Conservation (phyloP, 345 rosid species). For the Microthlaspi erraticum region DNA sequence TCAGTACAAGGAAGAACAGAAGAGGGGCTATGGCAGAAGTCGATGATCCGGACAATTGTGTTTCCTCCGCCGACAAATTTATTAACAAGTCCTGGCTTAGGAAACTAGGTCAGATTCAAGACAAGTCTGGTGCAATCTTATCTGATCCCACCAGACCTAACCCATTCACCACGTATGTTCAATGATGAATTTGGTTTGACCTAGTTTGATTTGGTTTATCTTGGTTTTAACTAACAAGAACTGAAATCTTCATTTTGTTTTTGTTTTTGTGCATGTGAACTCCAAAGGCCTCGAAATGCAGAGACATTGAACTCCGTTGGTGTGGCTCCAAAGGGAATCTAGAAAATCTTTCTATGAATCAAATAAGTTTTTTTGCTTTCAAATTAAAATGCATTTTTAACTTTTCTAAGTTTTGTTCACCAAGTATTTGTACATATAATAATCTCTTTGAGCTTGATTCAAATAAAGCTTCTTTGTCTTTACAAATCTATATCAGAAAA, state of each 20-base stretch:
- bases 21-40: slow-evolving; percentile 56
- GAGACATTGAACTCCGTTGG: slow-evolving; percentile 53
- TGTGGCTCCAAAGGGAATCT: slow-evolving; percentile 46
- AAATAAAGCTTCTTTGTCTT: slow-evolving; percentile 6
- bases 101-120: slow-evolving; percentile 59
- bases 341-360: slow-evolving; percentile 22
- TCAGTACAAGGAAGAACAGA: slow-evolving; percentile 53
- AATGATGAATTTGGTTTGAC: background rate
- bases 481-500: background rate
- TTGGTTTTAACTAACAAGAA: background rate
- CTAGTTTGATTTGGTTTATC: no score
- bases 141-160: slow-evolving; percentile 43
- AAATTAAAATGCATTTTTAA: background rate
- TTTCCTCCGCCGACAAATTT: slow-evolving; percentile 44
- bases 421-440: slow-evolving; percentile 28
- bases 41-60: slow-evolving; percentile 51
- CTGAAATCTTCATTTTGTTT: background rate
- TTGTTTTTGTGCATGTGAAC: slow-evolving; percentile 4
- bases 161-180: slow-evolving; percentile 48
- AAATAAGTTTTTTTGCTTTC: slow-evolving; percentile 4
- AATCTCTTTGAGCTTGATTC: slow-evolving; percentile 8
- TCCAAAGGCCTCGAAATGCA: slow-evolving; percentile 47
- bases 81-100: slow-evolving; percentile 57
- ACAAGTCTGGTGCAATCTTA: slow-evolving; percentile 37
- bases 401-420: slow-evolving; percentile 6